phyloP scores from a whole-genome alignment of 179 eudicot genomes.

The Drosera spatulata region DNA sequence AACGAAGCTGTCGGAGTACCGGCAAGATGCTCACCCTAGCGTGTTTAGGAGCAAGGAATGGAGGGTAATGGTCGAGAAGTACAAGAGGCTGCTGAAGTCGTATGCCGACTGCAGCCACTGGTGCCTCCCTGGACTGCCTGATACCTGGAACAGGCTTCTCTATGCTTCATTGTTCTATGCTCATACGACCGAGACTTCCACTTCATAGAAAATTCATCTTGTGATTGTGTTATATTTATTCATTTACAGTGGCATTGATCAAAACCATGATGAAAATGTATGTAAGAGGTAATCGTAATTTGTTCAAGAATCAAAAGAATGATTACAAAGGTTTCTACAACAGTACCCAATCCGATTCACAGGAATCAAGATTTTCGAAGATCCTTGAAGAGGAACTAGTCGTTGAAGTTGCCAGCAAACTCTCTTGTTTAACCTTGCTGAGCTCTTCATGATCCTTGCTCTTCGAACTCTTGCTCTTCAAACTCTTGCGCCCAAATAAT shows the following conservation, averaged over 20 bases:
- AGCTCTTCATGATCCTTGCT: slow-evolving; percentile 34
- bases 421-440: slow-evolving; percentile 8
- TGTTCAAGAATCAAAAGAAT: neutral
- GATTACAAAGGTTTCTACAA: slow-evolving; percentile 20
- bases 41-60: slow-evolving; percentile 14
- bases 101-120: slow-evolving; percentile 36
- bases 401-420: neutral
- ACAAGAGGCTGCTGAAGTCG: neutral
- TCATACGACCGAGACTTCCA: neutral
- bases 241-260: neutral
- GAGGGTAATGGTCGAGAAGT: slow-evolving; percentile 6
- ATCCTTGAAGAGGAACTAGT: slow-evolving; percentile 1
- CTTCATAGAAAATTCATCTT: neutral
- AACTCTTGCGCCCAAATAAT: slow-evolving; percentile 30
- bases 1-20: slow-evolving; percentile 18
- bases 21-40: slow-evolving; percentile 32
- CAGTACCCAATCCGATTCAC: slow-evolving; percentile 78
- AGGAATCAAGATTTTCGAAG: slow-evolving; percentile 14
- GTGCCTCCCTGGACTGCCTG: slow-evolving; percentile 43
- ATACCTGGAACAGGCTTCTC: slow-evolving; percentile 35
- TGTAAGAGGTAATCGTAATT: neutral
- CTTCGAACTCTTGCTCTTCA: slow-evolving; percentile 32
- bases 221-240: neutral
- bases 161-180: slow-evolving; percentile 26
- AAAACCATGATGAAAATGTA: neutral